Conservation (phyloP, 768 basidiomycete genomes). For the Dacryopinax spathularia region DNA sequence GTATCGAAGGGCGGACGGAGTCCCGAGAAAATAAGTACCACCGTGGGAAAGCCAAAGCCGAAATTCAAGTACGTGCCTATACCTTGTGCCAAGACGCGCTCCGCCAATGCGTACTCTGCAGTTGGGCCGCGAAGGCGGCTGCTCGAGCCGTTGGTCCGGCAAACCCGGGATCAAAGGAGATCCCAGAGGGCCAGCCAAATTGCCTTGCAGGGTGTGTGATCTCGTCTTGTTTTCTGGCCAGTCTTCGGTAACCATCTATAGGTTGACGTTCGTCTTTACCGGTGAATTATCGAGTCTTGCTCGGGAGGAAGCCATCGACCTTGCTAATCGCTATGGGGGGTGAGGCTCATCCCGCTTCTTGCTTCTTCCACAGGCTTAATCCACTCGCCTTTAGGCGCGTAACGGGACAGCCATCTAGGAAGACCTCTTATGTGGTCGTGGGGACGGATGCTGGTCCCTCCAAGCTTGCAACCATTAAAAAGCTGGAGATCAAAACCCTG, state of each 20-base stretch:
- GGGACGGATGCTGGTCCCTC: constrained; percentile 77
- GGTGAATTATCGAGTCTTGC: constrained; percentile 80
- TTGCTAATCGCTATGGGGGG: constrained; percentile 91
- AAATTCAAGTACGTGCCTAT: constrained; percentile 26
- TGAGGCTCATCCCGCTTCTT: constrained; percentile 27
- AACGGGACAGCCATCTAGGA: constrained; percentile 72
- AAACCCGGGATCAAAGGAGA: constrained; percentile 29
- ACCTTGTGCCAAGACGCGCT: background rate
- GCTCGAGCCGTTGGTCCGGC: constrained; percentile 41
- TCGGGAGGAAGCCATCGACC: constrained; percentile 70
- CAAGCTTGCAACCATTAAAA: constrained; percentile 77
- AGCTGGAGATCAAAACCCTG: constrained; percentile 58
- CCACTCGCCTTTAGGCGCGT: constrained; percentile 47
- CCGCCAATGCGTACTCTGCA: constrained; percentile 6
- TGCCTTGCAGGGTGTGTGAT: constrained; percentile 51
- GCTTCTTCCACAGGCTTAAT: background rate
- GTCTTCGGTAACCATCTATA: background rate
- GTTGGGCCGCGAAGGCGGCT: constrained; percentile 39
- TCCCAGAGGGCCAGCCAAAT: constrained; percentile 56
- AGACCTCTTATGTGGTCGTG: constrained; percentile 78
- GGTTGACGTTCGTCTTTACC: constrained; percentile 82
- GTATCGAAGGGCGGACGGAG: constrained; percentile 11
- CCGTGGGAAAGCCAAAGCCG: constrained; percentile 21
- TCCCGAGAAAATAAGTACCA: constrained; percentile 11
- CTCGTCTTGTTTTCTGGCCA: background rate